Evolutionary conservation across 2,329 filamentous ascomycete genomes (phyloP).

Genomic region (Pseudofabraea citricarpa): DNA sequence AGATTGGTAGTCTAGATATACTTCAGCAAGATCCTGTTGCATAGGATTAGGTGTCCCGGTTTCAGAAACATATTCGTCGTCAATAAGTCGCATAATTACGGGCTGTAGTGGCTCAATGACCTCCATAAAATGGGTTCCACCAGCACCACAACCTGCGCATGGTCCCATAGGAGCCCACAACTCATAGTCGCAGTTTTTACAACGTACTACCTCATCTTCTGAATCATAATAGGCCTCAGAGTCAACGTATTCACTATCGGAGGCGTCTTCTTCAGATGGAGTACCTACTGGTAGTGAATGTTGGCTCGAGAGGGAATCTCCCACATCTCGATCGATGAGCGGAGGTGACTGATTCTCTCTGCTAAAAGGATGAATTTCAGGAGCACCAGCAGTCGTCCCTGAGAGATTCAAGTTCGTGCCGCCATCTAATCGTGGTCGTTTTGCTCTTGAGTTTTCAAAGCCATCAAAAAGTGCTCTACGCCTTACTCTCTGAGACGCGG

Average conservation of each 20-base stretch:
- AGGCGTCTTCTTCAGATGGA: background rate
- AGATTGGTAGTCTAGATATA: constrained; percentile 19
- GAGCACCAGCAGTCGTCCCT: background rate
- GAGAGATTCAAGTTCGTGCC: background rate
- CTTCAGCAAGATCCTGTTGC: constrained; percentile 5
- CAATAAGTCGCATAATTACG: constrained; percentile 5
- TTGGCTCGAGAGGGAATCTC: too few relatives aligned
- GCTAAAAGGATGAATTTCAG: background rate
- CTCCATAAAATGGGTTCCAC: constrained; percentile 13
- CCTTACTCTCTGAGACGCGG: constrained; percentile 13
- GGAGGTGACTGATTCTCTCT: too few relatives aligned
- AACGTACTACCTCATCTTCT: constrained; percentile 16
- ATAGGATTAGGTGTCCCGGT: background rate
- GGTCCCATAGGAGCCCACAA: constrained; percentile 13
- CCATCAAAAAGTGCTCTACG: constrained; percentile 15
- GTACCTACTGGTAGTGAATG: too few relatives aligned
- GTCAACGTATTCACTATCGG: background rate
- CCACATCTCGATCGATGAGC: too few relatives aligned
- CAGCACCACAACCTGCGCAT: constrained; percentile 14
- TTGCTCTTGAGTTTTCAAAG: constrained; percentile 7
- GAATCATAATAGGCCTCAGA: constrained; percentile 8
- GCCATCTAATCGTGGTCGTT: constrained; percentile 12
- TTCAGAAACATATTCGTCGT: constrained; percentile 6
- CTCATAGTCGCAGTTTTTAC: constrained; percentile 19
- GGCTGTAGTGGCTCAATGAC: constrained; percentile 2